Percentiles rank a stretch among this genome's conserved stretches.
Conservation (phyloP, 2,329 filamentous ascomycete genomes). For the Xylariaceae sp. region DNA sequence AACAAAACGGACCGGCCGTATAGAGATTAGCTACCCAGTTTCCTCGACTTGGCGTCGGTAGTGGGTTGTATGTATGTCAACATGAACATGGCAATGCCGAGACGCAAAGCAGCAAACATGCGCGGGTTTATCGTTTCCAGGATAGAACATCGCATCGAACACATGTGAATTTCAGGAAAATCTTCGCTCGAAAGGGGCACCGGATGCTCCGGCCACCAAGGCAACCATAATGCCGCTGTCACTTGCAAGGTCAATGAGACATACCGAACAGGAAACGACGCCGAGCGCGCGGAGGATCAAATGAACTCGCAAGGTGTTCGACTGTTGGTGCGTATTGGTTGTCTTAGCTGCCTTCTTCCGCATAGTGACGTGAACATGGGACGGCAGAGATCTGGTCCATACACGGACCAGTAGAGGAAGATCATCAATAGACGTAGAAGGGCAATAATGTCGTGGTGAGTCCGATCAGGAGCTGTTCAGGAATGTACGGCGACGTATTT, state of each 20-base stretch:
- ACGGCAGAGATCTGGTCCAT: slow-evolving; percentile 9
- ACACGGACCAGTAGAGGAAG: slow-evolving; percentile 7
- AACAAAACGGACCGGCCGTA: slow-evolving; percentile 10
- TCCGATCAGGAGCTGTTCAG: slow-evolving; percentile 43
- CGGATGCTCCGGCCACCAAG: slow-evolving; percentile 24
- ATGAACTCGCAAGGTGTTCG: slow-evolving; percentile 5
- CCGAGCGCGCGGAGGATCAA: slow-evolving; percentile 7
- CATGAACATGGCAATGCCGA: slow-evolving; percentile 26
- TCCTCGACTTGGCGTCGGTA: slow-evolving; percentile 5
- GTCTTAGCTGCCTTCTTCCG: background rate
- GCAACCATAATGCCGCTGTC: slow-evolving; percentile 19
- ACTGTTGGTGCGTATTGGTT: slow-evolving; percentile 3
- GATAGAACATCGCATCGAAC: slow-evolving; percentile 27
- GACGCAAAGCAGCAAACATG: slow-evolving; percentile 8
- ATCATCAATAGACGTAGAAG: slow-evolving; percentile 10
- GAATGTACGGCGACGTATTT: slow-evolving; percentile 62
- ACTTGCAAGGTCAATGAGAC: slow-evolving; percentile 8
- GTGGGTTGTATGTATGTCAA: slow-evolving; percentile 9
- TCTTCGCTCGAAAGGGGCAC: slow-evolving; percentile 24
- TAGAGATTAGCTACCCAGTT: background rate
- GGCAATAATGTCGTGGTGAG: slow-evolving; percentile 16
- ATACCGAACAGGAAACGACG: background rate
- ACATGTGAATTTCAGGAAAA: slow-evolving; percentile 26
- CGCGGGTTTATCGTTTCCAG: slow-evolving; percentile 12
- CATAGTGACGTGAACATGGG: slow-evolving; percentile 9